A percentile compares a stretch with the other conserved stretches of the same genome.
Evolutionary conservation across 2,329 filamentous ascomycete species (phyloP).

Genomic region (Fusarium pilosicola): DNA sequence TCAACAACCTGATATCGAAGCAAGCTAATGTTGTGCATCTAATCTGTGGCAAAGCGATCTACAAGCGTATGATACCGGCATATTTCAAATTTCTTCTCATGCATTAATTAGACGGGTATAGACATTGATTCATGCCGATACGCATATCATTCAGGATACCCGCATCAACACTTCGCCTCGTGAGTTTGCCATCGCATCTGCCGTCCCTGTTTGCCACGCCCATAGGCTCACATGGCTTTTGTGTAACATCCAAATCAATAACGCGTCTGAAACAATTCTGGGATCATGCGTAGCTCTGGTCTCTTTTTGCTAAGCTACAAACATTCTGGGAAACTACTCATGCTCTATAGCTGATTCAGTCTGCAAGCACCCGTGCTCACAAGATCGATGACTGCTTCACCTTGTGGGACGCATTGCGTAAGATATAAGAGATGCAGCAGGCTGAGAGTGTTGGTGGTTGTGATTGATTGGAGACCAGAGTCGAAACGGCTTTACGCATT

Average conservation of each 20-base stretch:
- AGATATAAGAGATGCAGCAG: not conserved
- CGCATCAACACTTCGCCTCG: slow-evolving; percentile 4
- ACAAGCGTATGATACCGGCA: not conserved
- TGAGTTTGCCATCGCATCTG: slow-evolving; percentile 9
- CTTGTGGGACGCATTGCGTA: not conserved
- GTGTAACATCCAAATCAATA: not conserved
- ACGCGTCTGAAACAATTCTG: not conserved
- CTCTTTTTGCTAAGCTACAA: not conserved
- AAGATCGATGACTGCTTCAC: slow-evolving; percentile 3
- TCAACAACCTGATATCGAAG: not conserved
- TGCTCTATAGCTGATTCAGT: not conserved
- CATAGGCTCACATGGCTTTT: not conserved
- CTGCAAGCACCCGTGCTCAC: slow-evolving; percentile 20
- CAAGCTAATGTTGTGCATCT: not conserved
- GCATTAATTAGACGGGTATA: not conserved
- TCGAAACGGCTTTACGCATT: not conserved
- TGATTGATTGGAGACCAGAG: not conserved
- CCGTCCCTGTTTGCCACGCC: not conserved
- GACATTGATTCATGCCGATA: not conserved
- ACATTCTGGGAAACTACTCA: not conserved
- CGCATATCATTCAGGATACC: not conserved
- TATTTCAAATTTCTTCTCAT: not conserved
- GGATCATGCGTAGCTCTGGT: not conserved
- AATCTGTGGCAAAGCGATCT: not conserved
- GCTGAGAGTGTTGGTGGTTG: not conserved